These are phyloP conservation scores for Strigomonas oncopelti DNA, from an alignment of 208 protist species.

Conservation along the genomic window DNA sequence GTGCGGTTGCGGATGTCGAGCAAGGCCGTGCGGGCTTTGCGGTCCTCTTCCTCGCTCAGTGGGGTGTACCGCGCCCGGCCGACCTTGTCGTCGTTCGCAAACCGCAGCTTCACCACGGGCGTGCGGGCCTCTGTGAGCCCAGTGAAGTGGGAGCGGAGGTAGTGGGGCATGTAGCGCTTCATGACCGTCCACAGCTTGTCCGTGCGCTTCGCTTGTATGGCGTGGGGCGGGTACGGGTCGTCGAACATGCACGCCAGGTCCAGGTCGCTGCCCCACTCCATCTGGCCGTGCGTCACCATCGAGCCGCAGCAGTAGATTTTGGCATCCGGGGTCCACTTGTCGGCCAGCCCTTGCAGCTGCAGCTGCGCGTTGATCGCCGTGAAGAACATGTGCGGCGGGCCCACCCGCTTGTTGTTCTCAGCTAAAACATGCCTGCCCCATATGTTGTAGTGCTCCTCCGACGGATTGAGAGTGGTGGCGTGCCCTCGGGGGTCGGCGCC, in stretches of 20 bases:
- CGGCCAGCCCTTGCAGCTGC: constrained; percentile 78
- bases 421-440: constrained; percentile 74
- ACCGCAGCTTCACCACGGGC: constrained; percentile 81
- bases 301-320: constrained; percentile 88
- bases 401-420: constrained; percentile 79
- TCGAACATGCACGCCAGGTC: constrained; percentile 89
- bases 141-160: constrained; percentile 70
- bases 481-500: background rate
- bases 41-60: constrained; percentile 82
- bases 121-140: constrained; percentile 78
- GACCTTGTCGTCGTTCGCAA: constrained; percentile 82
- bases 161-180: constrained; percentile 84
- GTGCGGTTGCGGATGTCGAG: constrained; percentile 73
- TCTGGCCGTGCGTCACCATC: constrained; percentile 84
- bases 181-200: constrained; percentile 87
- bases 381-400: constrained; percentile 83
- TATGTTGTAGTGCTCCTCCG: constrained; percentile 64
- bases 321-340: constrained; percentile 87
- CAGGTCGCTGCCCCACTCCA: constrained; percentile 89
- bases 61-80: constrained; percentile 65
- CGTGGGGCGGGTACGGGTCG: constrained; percentile 77
- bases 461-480: constrained; percentile 9
- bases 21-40: constrained; percentile 78
- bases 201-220: constrained; percentile 76
- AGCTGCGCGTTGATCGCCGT: constrained; percentile 74